phyloP scores from a whole-genome alignment of 306 rosid genomes.

The Canavalia ensiformis region DNA sequence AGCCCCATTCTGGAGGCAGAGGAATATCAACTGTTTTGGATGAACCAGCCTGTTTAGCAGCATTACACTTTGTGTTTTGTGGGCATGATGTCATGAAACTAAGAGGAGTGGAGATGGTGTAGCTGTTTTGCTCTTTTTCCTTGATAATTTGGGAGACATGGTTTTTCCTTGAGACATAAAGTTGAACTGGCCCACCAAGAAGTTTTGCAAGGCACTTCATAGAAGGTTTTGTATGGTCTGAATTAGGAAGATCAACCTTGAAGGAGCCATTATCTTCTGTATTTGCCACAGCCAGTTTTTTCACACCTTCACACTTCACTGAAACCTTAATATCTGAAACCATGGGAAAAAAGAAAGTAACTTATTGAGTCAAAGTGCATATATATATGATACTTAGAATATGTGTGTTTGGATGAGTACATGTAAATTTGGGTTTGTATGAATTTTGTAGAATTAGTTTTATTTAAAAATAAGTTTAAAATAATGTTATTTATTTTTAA shows the following conservation, averaged over 20 bases:
- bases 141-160: constrained; percentile 58
- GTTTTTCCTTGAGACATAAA: constrained; percentile 59
- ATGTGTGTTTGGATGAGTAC: too few relatives aligned
- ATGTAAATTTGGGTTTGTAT: too few relatives aligned
- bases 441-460: too few relatives aligned
- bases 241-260: constrained; percentile 58
- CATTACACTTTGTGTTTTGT: constrained; percentile 51
- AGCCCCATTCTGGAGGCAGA: constrained; percentile 89
- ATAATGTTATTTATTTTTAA: too few relatives aligned
- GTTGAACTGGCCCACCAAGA: constrained; percentile 76
- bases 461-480: too few relatives aligned
- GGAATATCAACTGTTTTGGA: constrained; percentile 84
- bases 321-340: constrained; percentile 67
- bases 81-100: constrained; percentile 73
- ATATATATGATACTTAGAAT: not conserved
- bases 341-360: not conserved
- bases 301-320: constrained; percentile 73
- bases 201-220: constrained; percentile 68
- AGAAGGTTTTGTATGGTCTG: constrained; percentile 37
- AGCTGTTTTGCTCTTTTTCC: constrained; percentile 49
- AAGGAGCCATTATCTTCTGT: constrained; percentile 77
- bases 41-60: constrained; percentile 55
- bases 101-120: constrained; percentile 72
- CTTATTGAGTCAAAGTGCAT: constrained; percentile 2
- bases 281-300: constrained; percentile 57